Evolutionary conservation across 768 basidiomycete genomes (phyloP), one percentile per base, ranked within the genome.

Genomic region (Auriscalpium microsporum): DNA sequence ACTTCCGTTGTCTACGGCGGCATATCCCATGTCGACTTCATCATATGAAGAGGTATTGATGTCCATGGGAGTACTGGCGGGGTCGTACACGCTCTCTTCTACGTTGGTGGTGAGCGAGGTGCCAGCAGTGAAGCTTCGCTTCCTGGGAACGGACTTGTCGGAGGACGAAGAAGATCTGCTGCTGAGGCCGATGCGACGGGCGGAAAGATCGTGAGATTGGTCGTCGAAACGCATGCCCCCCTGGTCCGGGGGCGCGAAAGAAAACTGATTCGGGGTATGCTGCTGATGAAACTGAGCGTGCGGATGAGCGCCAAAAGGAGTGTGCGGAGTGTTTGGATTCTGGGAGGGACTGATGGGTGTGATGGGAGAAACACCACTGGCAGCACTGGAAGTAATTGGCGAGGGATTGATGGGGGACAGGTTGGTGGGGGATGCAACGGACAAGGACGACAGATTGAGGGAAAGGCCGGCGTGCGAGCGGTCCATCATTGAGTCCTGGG

Each of bases 381-480:
- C 66, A 55, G 67, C 69, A 59, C 56, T 73, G 59, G 60, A 73
- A 58, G 70, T 65, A 45, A 63, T 62, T 28, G 75, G 69, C 50
- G 75, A 75, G 8, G 76, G 75, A 17, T 75, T 78, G 65, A 82
- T 78, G 46, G 86, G 84, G 11, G 84, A 86, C 52, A 83, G 74
- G 57, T 80, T 80, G 8, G 81, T 75, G 9, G 85, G 84, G 19
- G 84, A 86, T 44, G 83, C 69, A 53, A 89, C 86, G 50, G 79
- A 73, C 52, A 89, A 77, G 1, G 78, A 75, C 23, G 81, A 81
- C 55, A 90, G 74, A 65, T 87, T 89, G 65, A 89, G 78, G 34
- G 83, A 80, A 45, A 88, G 74, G 1, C 73, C 65, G 37, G 76
- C 69, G n/a, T 73, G 58, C 46, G 62, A 57, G 50, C 64, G 61